phyloP scores from a whole-genome alignment of 2,329 filamentous ascomycete genomes.

The Xylariales sp. region DNA sequence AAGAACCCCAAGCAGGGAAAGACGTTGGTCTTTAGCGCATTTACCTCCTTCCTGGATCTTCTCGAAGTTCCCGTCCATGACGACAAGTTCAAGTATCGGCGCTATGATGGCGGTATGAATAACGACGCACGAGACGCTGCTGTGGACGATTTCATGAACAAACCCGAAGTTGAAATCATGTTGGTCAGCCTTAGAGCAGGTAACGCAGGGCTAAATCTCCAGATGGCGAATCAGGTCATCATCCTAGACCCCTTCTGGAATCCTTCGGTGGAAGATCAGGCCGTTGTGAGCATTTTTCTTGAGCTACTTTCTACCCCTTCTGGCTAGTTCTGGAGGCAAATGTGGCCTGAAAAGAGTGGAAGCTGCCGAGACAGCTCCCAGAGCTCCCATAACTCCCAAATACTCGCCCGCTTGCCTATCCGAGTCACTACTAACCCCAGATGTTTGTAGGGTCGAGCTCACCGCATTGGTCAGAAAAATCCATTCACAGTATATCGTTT shows the following conservation, averaged over 20 bases:
- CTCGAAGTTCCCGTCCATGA: slow-evolving; percentile 27
- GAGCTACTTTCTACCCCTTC: too few relatives aligned
- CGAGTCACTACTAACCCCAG: too few relatives aligned
- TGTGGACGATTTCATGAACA: slow-evolving; percentile 22
- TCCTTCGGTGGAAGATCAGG: slow-evolving; percentile 6
- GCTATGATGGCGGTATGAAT: slow-evolving; percentile 28
- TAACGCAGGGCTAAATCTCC: slow-evolving; percentile 47
- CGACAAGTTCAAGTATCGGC: slow-evolving; percentile 20
- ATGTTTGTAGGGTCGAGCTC: too few relatives aligned
- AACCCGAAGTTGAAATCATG: slow-evolving; percentile 44
- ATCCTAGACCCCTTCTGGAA: slow-evolving; percentile 10
- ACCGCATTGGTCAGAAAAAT: slow-evolving; percentile 4
- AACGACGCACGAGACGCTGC: slow-evolving; percentile 17
- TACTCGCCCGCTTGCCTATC: too few relatives aligned
- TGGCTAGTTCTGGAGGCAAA: too few relatives aligned
- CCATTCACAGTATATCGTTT: slow-evolving; percentile 65
- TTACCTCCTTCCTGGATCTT: slow-evolving; percentile 29
- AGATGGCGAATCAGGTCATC: slow-evolving; percentile 7
- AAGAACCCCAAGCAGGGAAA: slow-evolving; percentile 22
- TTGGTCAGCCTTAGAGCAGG: slow-evolving; percentile 70
- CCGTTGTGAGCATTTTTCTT: too few relatives aligned
- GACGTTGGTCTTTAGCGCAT: slow-evolving; percentile 28
- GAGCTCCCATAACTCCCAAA: too few relatives aligned
- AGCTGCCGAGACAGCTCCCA: too few relatives aligned
- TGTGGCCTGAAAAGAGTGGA: too few relatives aligned